Evolutionary conservation across 345 rosid species (phyloP).

Genomic region (Turritis glabra): DNA sequence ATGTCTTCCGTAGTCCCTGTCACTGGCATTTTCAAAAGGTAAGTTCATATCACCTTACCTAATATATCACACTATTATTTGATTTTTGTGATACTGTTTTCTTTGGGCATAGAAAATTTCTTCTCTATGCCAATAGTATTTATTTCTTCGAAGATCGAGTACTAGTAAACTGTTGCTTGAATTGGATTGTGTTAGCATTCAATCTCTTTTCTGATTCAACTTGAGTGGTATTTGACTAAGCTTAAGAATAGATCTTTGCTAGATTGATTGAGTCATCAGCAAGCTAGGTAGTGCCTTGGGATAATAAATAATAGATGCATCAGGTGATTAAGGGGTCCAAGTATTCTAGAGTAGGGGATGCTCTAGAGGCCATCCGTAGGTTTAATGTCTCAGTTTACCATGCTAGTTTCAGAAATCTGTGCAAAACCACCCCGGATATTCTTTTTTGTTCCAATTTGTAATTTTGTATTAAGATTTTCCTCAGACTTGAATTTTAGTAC

Average conservation of each 20-base stretch:
- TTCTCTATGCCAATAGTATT: neutral
- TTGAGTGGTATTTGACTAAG: constrained; percentile 7
- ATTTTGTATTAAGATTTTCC: neutral
- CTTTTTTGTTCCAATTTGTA: neutral
- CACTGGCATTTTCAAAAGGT: constrained; percentile 76
- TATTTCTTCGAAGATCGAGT: neutral
- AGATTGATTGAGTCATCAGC: constrained; percentile 7
- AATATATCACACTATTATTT: neutral
- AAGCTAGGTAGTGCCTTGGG: neutral
- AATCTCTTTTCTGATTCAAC: neutral
- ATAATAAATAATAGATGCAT: neutral
- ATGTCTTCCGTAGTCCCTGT: constrained; percentile 52
- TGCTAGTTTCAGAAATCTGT: neutral
- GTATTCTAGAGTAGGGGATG: neutral
- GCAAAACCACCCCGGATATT: neutral
- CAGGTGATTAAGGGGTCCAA: neutral
- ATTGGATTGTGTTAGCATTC: neutral
- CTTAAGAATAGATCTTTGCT: neutral
- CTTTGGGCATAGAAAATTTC: neutral
- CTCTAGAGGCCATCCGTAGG: neutral
- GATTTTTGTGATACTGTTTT: neutral
- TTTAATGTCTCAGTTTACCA: neutral
- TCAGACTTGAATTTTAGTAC: neutral
- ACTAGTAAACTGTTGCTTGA: neutral
- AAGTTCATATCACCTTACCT: constrained; percentile 22